These are phyloP conservation scores for Russula virescens DNA, from an alignment of 768 basidiomycete genomes.

Conservation along the genomic window DNA sequence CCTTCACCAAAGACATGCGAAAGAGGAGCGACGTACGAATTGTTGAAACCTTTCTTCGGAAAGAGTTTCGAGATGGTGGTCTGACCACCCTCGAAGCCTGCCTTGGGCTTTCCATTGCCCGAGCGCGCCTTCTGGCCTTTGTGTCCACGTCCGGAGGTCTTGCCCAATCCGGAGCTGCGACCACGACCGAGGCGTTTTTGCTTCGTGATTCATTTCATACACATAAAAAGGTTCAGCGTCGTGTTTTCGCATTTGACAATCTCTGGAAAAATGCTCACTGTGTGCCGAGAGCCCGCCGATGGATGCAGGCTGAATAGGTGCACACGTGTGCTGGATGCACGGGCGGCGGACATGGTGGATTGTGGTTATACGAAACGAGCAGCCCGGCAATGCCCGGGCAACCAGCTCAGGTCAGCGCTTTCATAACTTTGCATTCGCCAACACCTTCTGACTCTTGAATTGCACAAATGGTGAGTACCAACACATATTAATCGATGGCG, in stretches of 20 bases:
- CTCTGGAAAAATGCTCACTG: conserved; percentile 37
- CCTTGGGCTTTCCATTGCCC: conserved; percentile 74
- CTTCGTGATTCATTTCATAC: conserved; percentile 41
- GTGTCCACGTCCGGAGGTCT: conserved; percentile 88
- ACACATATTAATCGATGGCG: neutral
- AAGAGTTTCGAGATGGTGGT: conserved; percentile 86
- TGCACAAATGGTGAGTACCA: conserved; percentile 18
- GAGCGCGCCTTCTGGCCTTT: conserved; percentile 95
- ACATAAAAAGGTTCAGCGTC: neutral
- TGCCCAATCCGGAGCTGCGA: conserved; percentile 85
- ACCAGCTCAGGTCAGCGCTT: too few species aligned
- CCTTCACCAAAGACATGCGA: neutral
- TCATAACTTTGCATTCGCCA: conserved; percentile 1
- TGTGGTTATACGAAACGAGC: neutral
- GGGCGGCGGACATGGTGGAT: conserved; percentile 34
- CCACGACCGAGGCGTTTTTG: conserved; percentile 95
- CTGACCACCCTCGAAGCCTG: conserved; percentile 95
- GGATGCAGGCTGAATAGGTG: conserved; percentile 67
- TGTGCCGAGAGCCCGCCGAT: conserved; percentile 62
- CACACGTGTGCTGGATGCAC: conserved; percentile 41
- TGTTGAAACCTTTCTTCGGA: conserved; percentile 93
- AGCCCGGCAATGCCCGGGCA: conserved; percentile 16
- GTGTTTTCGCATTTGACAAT: neutral
- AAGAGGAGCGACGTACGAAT: conserved; percentile 55
- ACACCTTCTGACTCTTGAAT: neutral